These are phyloP conservation scores for Luffa acutangula DNA, from an alignment of 306 rosid genomes.

Conservation along the genomic window DNA sequence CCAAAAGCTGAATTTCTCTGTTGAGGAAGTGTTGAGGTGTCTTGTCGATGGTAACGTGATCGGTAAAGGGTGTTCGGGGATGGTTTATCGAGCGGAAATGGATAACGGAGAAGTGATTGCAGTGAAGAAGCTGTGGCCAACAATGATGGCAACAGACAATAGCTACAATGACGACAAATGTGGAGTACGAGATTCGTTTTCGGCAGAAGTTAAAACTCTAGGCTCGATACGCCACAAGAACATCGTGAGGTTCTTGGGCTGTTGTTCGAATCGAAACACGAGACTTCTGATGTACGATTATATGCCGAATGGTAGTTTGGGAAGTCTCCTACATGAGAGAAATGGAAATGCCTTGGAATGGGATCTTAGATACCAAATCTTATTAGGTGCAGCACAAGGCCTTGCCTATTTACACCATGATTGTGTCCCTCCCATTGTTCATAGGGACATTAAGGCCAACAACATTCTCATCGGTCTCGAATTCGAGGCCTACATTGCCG, in stretches of 20 bases:
- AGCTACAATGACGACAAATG: constrained; percentile 43
- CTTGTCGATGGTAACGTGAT: constrained; percentile 68
- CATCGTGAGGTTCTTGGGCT: constrained; percentile 80
- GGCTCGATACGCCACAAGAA: constrained; percentile 92
- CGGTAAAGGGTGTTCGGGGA: constrained; percentile 89
- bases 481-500: constrained; percentile 90
- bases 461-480: constrained; percentile 94
- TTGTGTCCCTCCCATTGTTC: constrained; percentile 92
- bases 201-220: constrained; percentile 67
- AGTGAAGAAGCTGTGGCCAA: constrained; percentile 92
- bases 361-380: constrained; percentile 77
- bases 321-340: constrained; percentile 75
- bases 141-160: constrained; percentile 28
- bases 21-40: constrained; percentile 57
- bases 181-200: constrained; percentile 71
- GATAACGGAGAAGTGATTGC: constrained; percentile 69
- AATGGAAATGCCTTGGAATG: constrained; percentile 70
- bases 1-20: constrained; percentile 81
- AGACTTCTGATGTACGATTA: constrained; percentile 82
- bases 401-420: constrained; percentile 93
- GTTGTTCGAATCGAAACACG: constrained; percentile 69
- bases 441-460: constrained; percentile 91
- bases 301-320: constrained; percentile 88
- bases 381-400: constrained; percentile 89
- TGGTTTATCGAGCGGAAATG: constrained; percentile 78